Evolutionary conservation across 2,329 filamentous ascomycete species (phyloP).

Genomic region (Calonectria hawksworthii): DNA sequence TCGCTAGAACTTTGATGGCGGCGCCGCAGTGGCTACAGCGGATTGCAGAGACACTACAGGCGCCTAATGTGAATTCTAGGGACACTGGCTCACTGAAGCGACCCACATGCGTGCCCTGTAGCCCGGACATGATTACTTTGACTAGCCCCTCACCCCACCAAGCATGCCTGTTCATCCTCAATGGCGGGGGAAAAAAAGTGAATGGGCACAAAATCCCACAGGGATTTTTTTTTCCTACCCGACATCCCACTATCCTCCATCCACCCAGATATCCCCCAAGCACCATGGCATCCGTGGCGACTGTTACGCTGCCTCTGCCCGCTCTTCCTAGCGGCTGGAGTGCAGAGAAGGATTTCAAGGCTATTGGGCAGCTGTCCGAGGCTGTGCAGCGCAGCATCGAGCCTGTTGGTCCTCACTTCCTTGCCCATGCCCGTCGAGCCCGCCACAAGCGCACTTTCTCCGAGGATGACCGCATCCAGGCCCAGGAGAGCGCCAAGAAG

Average conservation of each 20-base stretch:
- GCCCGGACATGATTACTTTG: background rate
- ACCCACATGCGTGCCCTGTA: background rate
- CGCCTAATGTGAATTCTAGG: background rate
- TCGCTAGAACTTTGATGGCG: background rate
- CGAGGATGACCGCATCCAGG: constrained; percentile 98
- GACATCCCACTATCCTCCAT: constrained; percentile 33
- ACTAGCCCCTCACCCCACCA: constrained; percentile 41
- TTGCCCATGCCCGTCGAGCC: constrained; percentile 95
- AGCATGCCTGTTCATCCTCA: constrained; percentile 12
- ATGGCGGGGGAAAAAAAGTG: constrained; percentile 43
- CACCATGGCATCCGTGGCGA: constrained; percentile 74
- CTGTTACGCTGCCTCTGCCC: constrained; percentile 78
- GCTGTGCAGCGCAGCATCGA: constrained; percentile 91
- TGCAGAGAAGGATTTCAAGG: constrained; percentile 93
- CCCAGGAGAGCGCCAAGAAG: constrained; percentile 94
- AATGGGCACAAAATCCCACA: constrained; percentile 33
- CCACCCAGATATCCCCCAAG: constrained; percentile 26
- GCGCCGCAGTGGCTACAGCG: background rate
- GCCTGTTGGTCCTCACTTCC: constrained; percentile 96
- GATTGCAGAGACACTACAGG: background rate
- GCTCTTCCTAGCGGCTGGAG: constrained; percentile 85
- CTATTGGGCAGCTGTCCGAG: constrained; percentile 80
- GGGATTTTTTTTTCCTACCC: constrained; percentile 33
- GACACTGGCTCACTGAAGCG: background rate
- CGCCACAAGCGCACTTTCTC: constrained; percentile 98